Base-by-base conservation (phyloP, 805 yeast genomes). In the Metschnikowia noctiluminum region DNA sequence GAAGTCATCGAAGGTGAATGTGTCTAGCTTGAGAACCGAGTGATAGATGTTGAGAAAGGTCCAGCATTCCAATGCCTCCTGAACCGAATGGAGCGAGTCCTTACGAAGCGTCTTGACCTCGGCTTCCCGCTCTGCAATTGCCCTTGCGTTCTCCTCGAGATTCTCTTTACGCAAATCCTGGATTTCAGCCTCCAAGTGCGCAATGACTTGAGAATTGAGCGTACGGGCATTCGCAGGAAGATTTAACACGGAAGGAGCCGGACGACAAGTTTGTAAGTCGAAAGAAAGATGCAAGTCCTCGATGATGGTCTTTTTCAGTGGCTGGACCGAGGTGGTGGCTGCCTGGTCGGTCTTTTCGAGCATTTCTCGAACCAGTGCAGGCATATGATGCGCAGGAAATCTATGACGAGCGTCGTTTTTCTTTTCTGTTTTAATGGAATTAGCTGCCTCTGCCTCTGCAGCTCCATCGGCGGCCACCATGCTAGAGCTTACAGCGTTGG, bases 1-100 rank as follows among this genome's bases (percentile, higher is more conserved):
- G 58, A 80, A 87, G 55, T 85, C 95, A 66, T 89, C 96, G 68
- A 86, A 87, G 0, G 92, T 84, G 57, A 87, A 84, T 0, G 85
- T 78, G 58, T 85, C 89, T n/a, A 89, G 66, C 6, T 76, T 61
- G 31, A 89, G 68, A 0, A 89, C 81, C 34, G 76, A 75, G 55
- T 82, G 80, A 63, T 83, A 89, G 43, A 87, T 76, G 62, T 87
- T 87, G 28, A 88, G 64, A 58, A 89, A 89, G 1, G 80, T 71
- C 96, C 96, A 89, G 3, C 78, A 63, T 57, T 87, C 91, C 26
- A 89, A 61, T 0, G 85, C 76, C 43, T 78, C 79, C 43, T 67
- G 73, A 3, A 69, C 49, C 2, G 52, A 50, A 13, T 41, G 44
- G 38, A 55, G 50, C 10, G 50, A 35, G 15, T 26, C 34, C 21